Conservation (phyloP, 495 filamentous ascomycete species). For the Usnea hakonensis region DNA sequence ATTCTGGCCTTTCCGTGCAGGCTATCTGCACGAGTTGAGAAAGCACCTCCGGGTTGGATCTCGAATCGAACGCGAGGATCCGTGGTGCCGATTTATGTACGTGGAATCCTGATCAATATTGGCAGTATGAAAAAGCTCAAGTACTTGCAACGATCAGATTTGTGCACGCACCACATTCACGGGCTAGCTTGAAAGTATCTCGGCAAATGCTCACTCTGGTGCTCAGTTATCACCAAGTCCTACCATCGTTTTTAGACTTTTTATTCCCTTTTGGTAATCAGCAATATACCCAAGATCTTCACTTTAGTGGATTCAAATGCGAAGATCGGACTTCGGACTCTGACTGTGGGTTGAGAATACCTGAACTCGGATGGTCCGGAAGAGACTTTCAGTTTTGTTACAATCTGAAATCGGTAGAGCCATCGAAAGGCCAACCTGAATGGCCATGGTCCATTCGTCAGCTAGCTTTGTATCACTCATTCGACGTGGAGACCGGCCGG, state of each 20-base stretch:
- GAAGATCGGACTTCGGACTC: conserved; percentile 14
- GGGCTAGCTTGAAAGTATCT: conserved; percentile 25
- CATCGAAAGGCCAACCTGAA: conserved; percentile 17
- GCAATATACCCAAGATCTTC: conserved; percentile 30
- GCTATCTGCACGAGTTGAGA: background rate
- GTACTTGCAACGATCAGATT: conserved; percentile 19
- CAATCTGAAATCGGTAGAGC: conserved; percentile 39
- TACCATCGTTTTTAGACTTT: conserved; percentile 38
- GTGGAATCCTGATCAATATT: background rate
- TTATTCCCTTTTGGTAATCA: conserved; percentile 38
- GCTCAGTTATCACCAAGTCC: conserved; percentile 40
- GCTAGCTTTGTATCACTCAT: conserved; percentile 35
- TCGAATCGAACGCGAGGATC: conserved; percentile 10
- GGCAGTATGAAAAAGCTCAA: background rate
- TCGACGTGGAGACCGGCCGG: conserved; percentile 35
- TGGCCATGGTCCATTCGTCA: conserved; percentile 41
- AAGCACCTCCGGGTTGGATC: conserved; percentile 3
- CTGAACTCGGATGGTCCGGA: conserved; percentile 36
- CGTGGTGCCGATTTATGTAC: conserved; percentile 23
- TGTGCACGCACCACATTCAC: conserved; percentile 27
- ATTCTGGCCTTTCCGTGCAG: background rate
- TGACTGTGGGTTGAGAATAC: conserved; percentile 24
- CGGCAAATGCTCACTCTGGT: conserved; percentile 31
- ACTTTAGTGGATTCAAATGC: conserved; percentile 28
- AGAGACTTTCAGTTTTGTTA: conserved; percentile 35